These are phyloP conservation scores for Strigomonas culicis DNA, from an alignment of 208 protist species.

Conservation along the genomic window DNA sequence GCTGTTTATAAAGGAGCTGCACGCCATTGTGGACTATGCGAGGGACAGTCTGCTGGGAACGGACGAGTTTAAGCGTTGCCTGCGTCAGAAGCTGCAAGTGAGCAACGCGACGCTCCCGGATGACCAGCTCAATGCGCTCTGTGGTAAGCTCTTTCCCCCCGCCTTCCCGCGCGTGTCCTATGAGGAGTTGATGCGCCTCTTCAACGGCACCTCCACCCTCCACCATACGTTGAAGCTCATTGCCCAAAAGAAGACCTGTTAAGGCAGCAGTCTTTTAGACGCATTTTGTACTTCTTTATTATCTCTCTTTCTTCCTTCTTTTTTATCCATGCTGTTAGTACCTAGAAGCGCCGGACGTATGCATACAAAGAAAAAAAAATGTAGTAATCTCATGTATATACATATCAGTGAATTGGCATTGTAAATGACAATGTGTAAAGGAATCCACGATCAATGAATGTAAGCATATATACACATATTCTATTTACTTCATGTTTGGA, in stretches of 20 bases:
- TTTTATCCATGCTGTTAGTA: neutral
- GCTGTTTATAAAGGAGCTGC: slow-evolving; percentile 88
- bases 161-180: slow-evolving; percentile 59
- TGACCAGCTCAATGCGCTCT: slow-evolving; percentile 71
- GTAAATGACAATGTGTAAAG: neutral
- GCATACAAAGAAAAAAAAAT: slow-evolving; percentile 14
- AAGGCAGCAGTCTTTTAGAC: slow-evolving; percentile 14
- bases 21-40: slow-evolving; percentile 84
- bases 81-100: slow-evolving; percentile 69
- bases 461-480: neutral
- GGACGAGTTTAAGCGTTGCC: slow-evolving; percentile 82
- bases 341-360: too few species aligned
- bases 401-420: too few species aligned
- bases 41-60: slow-evolving; percentile 79
- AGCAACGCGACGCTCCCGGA: slow-evolving; percentile 35
- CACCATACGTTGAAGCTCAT: slow-evolving; percentile 69
- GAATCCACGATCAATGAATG: neutral
- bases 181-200: slow-evolving; percentile 79
- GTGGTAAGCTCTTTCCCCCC: slow-evolving; percentile 62
- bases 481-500: neutral
- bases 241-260: slow-evolving; percentile 34
- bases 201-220: slow-evolving; percentile 88
- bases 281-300: slow-evolving; percentile 1
- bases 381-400: neutral
- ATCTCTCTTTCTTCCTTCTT: neutral